phyloP scores from a whole-genome alignment of 352 stramenopile genomes.

The Globisporangium yorkense region DNA sequence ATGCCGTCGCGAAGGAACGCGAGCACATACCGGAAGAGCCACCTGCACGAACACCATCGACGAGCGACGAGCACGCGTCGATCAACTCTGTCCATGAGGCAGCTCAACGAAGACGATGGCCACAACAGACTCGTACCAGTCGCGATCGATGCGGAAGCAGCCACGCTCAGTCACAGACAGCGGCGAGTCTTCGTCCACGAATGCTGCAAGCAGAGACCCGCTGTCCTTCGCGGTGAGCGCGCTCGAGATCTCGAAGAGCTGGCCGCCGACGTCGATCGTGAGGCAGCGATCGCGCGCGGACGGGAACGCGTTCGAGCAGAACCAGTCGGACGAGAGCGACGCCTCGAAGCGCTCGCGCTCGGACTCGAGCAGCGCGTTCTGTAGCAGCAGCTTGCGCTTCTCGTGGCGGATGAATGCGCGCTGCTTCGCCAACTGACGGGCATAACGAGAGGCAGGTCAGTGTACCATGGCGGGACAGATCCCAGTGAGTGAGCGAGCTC shows the following conservation, averaged over 20 bases:
- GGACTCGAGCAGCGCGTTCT: slow-evolving; percentile 65
- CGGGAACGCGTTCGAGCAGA: slow-evolving; percentile 53
- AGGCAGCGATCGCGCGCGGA: slow-evolving; percentile 36
- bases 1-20: slow-evolving; percentile 73
- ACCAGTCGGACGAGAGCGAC: slow-evolving; percentile 68
- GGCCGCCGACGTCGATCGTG: slow-evolving; percentile 58
- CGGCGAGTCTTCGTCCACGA: slow-evolving; percentile 60
- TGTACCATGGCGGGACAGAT: neutral
- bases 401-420: slow-evolving; percentile 76
- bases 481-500: neutral
- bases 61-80: neutral
- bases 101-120: neutral
- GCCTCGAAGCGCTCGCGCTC: slow-evolving; percentile 72
- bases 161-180: slow-evolving; percentile 48
- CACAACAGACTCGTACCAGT: slow-evolving; percentile 28
- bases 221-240: slow-evolving; percentile 45
- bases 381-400: slow-evolving; percentile 66
- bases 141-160: slow-evolving; percentile 68
- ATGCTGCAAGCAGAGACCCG: slow-evolving; percentile 54
- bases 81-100: neutral
- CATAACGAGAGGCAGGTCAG: neutral
- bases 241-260: slow-evolving; percentile 68
- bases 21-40: slow-evolving; percentile 74
- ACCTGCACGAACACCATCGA: slow-evolving; percentile 19
- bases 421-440: slow-evolving; percentile 53